These are phyloP conservation scores for Pyrus hybrid DNA, from an alignment of 331 rosid species.

Conservation along the genomic window DNA sequence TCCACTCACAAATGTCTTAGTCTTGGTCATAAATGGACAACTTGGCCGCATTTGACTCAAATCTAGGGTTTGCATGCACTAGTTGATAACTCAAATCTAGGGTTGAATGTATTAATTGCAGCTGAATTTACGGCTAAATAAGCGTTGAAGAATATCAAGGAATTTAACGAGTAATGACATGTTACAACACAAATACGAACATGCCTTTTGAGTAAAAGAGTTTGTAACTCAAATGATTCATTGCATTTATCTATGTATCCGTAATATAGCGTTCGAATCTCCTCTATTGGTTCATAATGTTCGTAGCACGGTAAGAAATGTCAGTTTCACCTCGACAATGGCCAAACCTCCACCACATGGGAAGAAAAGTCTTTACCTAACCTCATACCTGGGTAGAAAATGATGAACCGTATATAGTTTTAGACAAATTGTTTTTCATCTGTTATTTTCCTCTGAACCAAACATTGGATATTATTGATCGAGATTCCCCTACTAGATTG, in stretches of 20 bases:
- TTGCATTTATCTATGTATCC: too few relatives aligned
- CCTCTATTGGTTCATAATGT: not conserved
- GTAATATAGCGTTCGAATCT: too few relatives aligned
- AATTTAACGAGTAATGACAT: not conserved
- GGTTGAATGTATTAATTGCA: not conserved
- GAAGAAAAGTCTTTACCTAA: not conserved
- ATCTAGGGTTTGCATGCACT: not conserved
- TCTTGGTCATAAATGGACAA: not conserved
- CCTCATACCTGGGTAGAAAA: not conserved
- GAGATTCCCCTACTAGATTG: conserved; percentile 21
- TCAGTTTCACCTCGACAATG: not conserved
- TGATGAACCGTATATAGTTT: not conserved
- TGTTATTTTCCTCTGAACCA: conserved; percentile 6
- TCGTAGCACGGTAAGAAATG: not conserved
- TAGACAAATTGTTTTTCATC: not conserved
- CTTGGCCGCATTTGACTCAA: not conserved
- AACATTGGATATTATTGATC: conserved; percentile 14
- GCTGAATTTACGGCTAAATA: too few relatives aligned
- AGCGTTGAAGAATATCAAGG: not conserved
- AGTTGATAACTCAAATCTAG: not conserved
- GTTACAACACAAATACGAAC: not conserved
- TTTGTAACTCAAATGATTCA: too few relatives aligned
- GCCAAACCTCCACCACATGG: not conserved
- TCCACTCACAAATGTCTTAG: not conserved
- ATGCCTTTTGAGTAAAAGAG: not conserved